Percentiles rank a stretch among this genome's conserved stretches.
These are phyloP conservation scores for Annulohypoxylon truncatum DNA, from an alignment of 2,329 filamentous ascomycete genomes.

Conservation along the genomic window DNA sequence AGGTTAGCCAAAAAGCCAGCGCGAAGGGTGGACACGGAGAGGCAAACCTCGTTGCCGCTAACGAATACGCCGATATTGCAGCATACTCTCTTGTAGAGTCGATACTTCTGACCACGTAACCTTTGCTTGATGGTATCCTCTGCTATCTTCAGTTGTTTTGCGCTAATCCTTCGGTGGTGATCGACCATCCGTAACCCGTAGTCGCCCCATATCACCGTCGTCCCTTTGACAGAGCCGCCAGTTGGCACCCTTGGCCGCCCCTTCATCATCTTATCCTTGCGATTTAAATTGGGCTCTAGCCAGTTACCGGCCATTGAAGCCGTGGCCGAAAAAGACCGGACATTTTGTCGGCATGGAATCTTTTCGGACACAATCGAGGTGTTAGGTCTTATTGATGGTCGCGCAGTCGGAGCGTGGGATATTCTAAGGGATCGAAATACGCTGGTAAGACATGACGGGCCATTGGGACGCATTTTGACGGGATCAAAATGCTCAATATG, in stretches of 20 bases:
- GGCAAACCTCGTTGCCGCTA: conserved; percentile 85
- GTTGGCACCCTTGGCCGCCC: conserved; percentile 89
- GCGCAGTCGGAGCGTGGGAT: conserved; percentile 54
- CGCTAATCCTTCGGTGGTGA: conserved; percentile 90
- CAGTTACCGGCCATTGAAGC: conserved; percentile 71
- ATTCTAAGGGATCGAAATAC: conserved; percentile 64
- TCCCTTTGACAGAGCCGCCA: conserved; percentile 90
- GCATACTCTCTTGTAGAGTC: conserved; percentile 88
- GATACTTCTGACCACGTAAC: conserved; percentile 90
- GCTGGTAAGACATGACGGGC: conserved; percentile 59
- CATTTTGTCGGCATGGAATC: conserved; percentile 56
- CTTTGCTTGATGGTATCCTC: conserved; percentile 93
- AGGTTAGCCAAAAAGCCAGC: conserved; percentile 26
- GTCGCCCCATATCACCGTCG: conserved; percentile 95
- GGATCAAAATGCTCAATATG: conserved; percentile 33
- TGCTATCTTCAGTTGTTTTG: conserved; percentile 86
- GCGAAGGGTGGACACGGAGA: background rate
- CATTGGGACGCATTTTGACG: conserved; percentile 60
- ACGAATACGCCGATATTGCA: conserved; percentile 96
- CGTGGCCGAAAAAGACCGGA: conserved; percentile 80
- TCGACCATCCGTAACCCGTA: conserved; percentile 95
- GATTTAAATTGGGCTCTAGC: conserved; percentile 81
- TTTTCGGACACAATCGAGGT: conserved; percentile 49
- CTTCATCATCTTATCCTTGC: conserved; percentile 91
- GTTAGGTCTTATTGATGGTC: conserved; percentile 50